Evolutionary conservation across 208 protist species (phyloP).

Genomic region (Trypanosoma lewisi): DNA sequence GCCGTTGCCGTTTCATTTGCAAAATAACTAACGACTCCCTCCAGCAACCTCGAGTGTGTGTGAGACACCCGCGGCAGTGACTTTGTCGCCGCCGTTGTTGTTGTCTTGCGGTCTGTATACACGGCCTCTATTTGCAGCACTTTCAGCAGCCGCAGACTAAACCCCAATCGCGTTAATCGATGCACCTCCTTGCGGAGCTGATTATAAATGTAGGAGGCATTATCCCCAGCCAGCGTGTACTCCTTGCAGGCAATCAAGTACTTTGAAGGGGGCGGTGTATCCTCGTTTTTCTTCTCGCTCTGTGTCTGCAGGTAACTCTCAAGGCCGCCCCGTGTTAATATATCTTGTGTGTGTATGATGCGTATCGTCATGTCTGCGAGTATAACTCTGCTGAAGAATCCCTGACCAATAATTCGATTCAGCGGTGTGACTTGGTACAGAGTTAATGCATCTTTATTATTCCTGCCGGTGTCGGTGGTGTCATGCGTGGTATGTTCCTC

Average conservation of each 20-base stretch:
- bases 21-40: background rate
- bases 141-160: slow-evolving; percentile 45
- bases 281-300: background rate
- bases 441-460: background rate
- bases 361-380: slow-evolving; percentile 56
- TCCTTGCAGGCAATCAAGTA: slow-evolving; percentile 76
- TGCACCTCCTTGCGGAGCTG: slow-evolving; percentile 42
- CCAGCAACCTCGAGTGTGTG: background rate
- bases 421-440: slow-evolving; percentile 16
- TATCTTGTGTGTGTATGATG: slow-evolving; percentile 17
- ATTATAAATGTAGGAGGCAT: slow-evolving; percentile 25
- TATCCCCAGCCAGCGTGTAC: slow-evolving; percentile 27
- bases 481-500: background rate
- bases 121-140: slow-evolving; percentile 60
- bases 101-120: slow-evolving; percentile 16
- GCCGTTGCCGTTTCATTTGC: too few species aligned
- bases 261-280: slow-evolving; percentile 6
- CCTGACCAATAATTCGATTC: slow-evolving; percentile 33
- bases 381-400: slow-evolving; percentile 46
- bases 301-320: background rate
- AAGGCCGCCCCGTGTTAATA: background rate
- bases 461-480: background rate
- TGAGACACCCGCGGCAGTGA: too few species aligned
- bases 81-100: background rate
- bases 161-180: slow-evolving; percentile 45